phyloP scores from a whole-genome alignment of 1,284 basidiomycete species.

The Apiotrichum porosum region DNA sequence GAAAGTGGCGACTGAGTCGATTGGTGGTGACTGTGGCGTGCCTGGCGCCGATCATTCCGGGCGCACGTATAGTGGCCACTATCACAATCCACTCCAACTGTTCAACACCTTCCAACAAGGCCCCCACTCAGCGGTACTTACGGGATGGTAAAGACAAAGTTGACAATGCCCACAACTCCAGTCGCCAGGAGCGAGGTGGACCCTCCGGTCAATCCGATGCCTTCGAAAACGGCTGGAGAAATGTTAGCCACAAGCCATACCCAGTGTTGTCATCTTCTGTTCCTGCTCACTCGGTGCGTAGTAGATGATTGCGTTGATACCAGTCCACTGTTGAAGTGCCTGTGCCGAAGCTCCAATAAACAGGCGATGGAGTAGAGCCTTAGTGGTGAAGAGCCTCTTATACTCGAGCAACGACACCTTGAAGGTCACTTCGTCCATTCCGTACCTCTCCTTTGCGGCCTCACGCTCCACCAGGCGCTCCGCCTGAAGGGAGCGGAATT shows the following conservation, averaged over 20 bases:
- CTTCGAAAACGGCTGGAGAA: slow-evolving; percentile 8
- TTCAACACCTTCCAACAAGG: too few relatives aligned
- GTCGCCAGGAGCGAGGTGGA: slow-evolving; percentile 66
- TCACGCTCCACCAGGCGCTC: slow-evolving; percentile 70
- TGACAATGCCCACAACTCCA: slow-evolving; percentile 72
- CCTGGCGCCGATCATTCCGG: too few relatives aligned
- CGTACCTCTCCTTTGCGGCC: slow-evolving; percentile 46
- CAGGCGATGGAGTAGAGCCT: slow-evolving; percentile 39
- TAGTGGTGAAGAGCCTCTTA: slow-evolving; percentile 42
- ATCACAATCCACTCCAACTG: too few relatives aligned
- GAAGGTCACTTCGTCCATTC: slow-evolving; percentile 35
- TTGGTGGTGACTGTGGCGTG: too few relatives aligned
- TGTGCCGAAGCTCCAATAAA: slow-evolving; percentile 44
- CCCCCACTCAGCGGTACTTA: too few relatives aligned
- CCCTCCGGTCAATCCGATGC: slow-evolving; percentile 40
- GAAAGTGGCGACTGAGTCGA: too few relatives aligned
- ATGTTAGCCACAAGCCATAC: neutral
- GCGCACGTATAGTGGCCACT: too few relatives aligned
- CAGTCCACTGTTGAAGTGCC: slow-evolving; percentile 47
- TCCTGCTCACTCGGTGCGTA: slow-evolving; percentile 4
- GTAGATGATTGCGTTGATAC: slow-evolving; percentile 34
- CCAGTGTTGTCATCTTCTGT: neutral
- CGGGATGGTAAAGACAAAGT: slow-evolving; percentile 46
- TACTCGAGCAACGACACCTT: slow-evolving; percentile 38
- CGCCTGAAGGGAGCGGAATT: slow-evolving; percentile 76